These are phyloP conservation scores for Fraxinus quadrangulata DNA, from an alignment of 257 asterid species.

Conservation along the genomic window DNA sequence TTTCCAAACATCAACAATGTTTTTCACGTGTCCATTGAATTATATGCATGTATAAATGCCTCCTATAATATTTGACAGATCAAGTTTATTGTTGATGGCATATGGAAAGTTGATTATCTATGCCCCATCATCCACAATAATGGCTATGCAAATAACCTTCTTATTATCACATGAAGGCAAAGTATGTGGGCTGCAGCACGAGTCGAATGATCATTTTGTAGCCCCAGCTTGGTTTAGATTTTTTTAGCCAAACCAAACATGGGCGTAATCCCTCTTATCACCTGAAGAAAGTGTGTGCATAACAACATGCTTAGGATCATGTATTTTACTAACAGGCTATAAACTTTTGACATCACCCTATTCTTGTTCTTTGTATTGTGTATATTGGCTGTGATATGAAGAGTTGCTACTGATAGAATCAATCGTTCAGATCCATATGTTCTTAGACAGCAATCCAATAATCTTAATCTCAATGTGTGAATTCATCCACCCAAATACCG, in stretches of 20 bases:
- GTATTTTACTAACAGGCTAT: not conserved
- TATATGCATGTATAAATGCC: not conserved
- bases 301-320: not conserved
- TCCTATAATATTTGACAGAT: constrained; percentile 49
- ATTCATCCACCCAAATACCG: not conserved
- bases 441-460: not conserved
- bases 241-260: too few relatives aligned
- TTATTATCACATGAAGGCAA: constrained; percentile 45
- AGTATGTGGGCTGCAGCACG: not conserved
- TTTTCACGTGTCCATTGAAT: not conserved
- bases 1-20: not conserved
- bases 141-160: constrained; percentile 75
- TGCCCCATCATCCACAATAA: constrained; percentile 59
- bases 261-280: not conserved
- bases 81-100: constrained; percentile 90
- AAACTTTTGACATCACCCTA: not conserved
- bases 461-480: not conserved
- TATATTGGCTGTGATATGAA: not conserved
- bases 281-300: not conserved
- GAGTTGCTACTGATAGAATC: not conserved
- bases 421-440: not conserved
- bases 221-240: not conserved
- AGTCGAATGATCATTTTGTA: constrained; percentile 19
- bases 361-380: too few relatives aligned
- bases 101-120: constrained; percentile 81